Percentiles rank a stretch among this genome's conserved stretches.
phyloP scores from a whole-genome alignment of 345 rosid genomes.

The Boechera stricta region DNA sequence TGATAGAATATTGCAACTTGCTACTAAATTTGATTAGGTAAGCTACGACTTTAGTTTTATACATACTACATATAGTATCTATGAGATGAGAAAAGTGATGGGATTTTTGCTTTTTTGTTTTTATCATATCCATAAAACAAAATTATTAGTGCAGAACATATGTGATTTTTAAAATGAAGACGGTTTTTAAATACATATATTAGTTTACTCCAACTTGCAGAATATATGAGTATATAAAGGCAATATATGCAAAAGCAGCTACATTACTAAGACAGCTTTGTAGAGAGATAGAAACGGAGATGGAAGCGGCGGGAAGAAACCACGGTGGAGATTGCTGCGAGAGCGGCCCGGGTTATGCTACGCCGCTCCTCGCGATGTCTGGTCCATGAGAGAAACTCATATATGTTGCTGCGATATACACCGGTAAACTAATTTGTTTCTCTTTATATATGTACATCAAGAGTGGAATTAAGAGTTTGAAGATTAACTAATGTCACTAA shows the following conservation, averaged over 20 bases:
- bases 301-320: conserved; percentile 1
- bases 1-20: too few species aligned
- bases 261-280: conserved; percentile 9
- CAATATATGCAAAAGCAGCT: not conserved
- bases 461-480: not conserved
- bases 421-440: conserved; percentile 50
- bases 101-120: not conserved
- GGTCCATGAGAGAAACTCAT: conserved; percentile 77
- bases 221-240: not conserved
- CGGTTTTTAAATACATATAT: not conserved
- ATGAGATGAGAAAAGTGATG: not conserved
- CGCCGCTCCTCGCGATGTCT: conserved; percentile 86
- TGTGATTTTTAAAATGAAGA: not conserved
- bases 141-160: not conserved
- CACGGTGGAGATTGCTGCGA: conserved; percentile 54
- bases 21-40: too few species aligned
- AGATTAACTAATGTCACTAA: not conserved
- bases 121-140: not conserved
- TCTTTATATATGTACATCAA: not conserved
- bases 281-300: not conserved
- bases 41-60: too few species aligned
- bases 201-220: conserved; percentile 5
- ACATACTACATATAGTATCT: not conserved
- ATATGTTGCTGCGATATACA: conserved; percentile 79
- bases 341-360: conserved; percentile 76